phyloP scores from a whole-genome alignment of 805 yeast genomes.

The Kregervanrija delftensis region DNA sequence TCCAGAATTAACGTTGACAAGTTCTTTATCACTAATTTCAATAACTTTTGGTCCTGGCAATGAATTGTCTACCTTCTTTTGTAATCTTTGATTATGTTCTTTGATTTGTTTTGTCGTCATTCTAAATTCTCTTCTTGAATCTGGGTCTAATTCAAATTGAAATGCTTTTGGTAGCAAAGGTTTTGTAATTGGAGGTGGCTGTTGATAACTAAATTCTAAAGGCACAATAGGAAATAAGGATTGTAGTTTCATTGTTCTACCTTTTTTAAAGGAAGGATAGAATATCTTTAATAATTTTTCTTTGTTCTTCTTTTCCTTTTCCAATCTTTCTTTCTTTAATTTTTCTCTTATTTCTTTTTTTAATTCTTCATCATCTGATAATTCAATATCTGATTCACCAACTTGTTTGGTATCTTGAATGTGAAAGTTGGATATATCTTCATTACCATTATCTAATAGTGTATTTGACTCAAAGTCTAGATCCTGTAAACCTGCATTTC shows the following conservation, averaged over 20 bases:
- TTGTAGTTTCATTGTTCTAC: slow-evolving; percentile 57
- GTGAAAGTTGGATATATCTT: background rate
- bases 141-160: slow-evolving; percentile 55
- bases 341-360: slow-evolving; percentile 2
- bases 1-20: slow-evolving; percentile 15
- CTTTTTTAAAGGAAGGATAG: slow-evolving; percentile 57
- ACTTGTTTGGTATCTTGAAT: slow-evolving; percentile 6
- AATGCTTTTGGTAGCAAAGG: slow-evolving; percentile 55
- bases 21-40: slow-evolving; percentile 24
- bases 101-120: slow-evolving; percentile 16
- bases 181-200: slow-evolving; percentile 36
- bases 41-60: slow-evolving; percentile 18
- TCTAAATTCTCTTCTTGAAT: slow-evolving; percentile 48
- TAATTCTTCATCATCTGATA: slow-evolving; percentile 20
- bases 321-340: slow-evolving; percentile 11
- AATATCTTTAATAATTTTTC: slow-evolving; percentile 36
- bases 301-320: slow-evolving; percentile 26
- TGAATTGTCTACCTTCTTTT: slow-evolving; percentile 6
- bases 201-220: slow-evolving; percentile 42
- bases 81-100: slow-evolving; percentile 9
- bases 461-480: slow-evolving; percentile 25
- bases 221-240: slow-evolving; percentile 57
- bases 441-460: slow-evolving; percentile 14
- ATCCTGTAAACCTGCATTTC: slow-evolving; percentile 24
- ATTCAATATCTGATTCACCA: slow-evolving; percentile 19